phyloP scores from a whole-genome alignment of 2,329 filamentous ascomycete genomes.

The Calonectria naviculata region DNA sequence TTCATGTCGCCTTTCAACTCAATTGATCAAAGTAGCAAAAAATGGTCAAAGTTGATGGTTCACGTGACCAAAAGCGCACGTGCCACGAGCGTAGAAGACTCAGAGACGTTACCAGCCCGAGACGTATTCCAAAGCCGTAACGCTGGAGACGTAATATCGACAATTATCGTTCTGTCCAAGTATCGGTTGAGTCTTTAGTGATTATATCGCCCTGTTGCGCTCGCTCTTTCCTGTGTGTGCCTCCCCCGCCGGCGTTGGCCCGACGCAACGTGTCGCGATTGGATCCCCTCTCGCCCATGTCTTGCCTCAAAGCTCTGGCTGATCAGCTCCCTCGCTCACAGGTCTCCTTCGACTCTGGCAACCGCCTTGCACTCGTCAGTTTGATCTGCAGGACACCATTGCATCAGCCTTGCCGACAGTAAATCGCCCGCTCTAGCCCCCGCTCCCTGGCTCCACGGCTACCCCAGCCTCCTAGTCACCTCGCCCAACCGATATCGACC shows the following conservation, averaged over 20 bases:
- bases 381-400: conserved; percentile 14
- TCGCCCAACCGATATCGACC: conserved; percentile 26
- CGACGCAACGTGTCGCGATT: conserved; percentile 39
- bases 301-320: conserved; percentile 42
- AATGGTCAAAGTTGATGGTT: not conserved
- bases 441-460: conserved; percentile 8
- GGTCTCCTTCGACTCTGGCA: conserved; percentile 35
- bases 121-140: conserved; percentile 25
- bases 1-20: not conserved
- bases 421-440: conserved; percentile 16
- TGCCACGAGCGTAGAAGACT: conserved; percentile 23
- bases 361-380: conserved; percentile 30
- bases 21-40: not conserved
- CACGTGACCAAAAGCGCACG: conserved; percentile 39
- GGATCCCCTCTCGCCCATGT: conserved; percentile 39
- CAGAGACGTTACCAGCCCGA: not conserved
- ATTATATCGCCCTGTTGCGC: conserved; percentile 45
- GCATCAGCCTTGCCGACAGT: conserved; percentile 26
- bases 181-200: conserved; percentile 53
- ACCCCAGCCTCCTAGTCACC: conserved; percentile 20
- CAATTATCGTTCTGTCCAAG: conserved; percentile 51
- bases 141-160: conserved; percentile 45
- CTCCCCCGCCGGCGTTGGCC: conserved; percentile 15
- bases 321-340: conserved; percentile 35
- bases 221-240: conserved; percentile 49